Base-by-base conservation (phyloP, 768 basidiomycete species). In the Artomyces pyxidatus region DNA sequence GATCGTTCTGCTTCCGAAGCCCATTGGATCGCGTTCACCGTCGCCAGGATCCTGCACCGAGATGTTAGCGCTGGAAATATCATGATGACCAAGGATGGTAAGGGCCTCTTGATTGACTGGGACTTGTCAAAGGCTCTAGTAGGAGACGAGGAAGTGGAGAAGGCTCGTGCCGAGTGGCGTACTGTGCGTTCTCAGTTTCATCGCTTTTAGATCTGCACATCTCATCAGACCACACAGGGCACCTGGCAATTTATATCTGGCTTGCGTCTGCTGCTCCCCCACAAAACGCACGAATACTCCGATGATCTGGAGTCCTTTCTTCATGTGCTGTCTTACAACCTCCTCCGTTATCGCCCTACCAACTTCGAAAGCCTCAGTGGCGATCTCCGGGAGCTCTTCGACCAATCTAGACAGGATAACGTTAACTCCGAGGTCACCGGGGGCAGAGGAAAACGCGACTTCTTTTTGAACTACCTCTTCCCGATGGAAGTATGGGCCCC, bases 1-100 rank as follows among this genome's bases (percentile, higher is more conserved):
- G 22, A 17, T n/a, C 39, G 3, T 40, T 14, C 39, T 17, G n/a
- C 39, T 23, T 17, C n/a, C 22, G 16, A 3, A 40, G 39, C 39
- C 14, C 39, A 40, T 23, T 16, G 17, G 11, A 3, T 40, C 11
- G 39, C 39, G 11, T 40, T 17, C 39, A 4, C 39, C 3, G 39
- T 11, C 12, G 39, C 39, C 11, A 17, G 22, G 11, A 21, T 40
- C 21, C 16, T 54, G 6, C 53, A 54, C 35, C 38, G 53, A 6
- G 53, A 54, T 29, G 23, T 54, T 17, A 54, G 53, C 28, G 38
- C 30, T 9, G 45, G 45, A 1, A 54, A 54, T 32, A 43, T 54
- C 29, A 14, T 54, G 37, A 52, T 52, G n/a, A 17, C 4, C 27
- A 6, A 4, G 10, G 10, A 28, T n/a, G 32, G 43, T 11, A 22